These are phyloP conservation scores for Erodium texanum DNA, from an alignment of 441 rosid genomes.

Conservation along the genomic window DNA sequence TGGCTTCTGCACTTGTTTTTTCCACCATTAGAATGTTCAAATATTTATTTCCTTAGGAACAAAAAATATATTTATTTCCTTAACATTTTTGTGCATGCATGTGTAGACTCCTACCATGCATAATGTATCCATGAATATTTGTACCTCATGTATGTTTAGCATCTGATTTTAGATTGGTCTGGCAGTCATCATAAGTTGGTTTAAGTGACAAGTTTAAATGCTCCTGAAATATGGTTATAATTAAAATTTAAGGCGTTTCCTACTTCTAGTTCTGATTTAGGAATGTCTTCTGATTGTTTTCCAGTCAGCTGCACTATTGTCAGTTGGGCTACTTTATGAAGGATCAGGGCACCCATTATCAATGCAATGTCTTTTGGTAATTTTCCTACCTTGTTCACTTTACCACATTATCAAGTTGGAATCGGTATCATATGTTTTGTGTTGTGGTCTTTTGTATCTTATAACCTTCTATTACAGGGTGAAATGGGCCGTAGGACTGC, in stretches of 20 bases:
- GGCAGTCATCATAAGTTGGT: background rate
- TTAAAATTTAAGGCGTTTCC: background rate
- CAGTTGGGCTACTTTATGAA: constrained; percentile 88
- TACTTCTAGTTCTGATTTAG: constrained; percentile 6
- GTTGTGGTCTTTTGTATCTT: constrained; percentile 16
- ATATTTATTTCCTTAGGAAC: no score
- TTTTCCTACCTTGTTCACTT: constrained; percentile 9
- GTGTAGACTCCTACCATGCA: background rate
- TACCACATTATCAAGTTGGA: background rate
- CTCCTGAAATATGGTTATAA: background rate
- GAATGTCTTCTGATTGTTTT: constrained; percentile 18
- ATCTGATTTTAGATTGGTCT: constrained; percentile 5
- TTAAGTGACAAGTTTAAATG: background rate
- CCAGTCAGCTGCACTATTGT: constrained; percentile 91
- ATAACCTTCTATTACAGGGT: constrained; percentile 39
- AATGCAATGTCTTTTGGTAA: constrained; percentile 85
- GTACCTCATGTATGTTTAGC: background rate
- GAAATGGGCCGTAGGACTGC: constrained; percentile 98
- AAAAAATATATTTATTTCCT: no score
- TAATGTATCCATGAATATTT: background rate
- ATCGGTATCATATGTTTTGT: constrained; percentile 16
- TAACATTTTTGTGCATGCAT: constrained; percentile 1
- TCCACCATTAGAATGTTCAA: background rate
- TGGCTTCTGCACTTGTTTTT: background rate
- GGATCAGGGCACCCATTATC: constrained; percentile 91